Evolutionary conservation across 108 stramenopile genomes (phyloP).

Genomic region (Nitzschia inconspicua): DNA sequence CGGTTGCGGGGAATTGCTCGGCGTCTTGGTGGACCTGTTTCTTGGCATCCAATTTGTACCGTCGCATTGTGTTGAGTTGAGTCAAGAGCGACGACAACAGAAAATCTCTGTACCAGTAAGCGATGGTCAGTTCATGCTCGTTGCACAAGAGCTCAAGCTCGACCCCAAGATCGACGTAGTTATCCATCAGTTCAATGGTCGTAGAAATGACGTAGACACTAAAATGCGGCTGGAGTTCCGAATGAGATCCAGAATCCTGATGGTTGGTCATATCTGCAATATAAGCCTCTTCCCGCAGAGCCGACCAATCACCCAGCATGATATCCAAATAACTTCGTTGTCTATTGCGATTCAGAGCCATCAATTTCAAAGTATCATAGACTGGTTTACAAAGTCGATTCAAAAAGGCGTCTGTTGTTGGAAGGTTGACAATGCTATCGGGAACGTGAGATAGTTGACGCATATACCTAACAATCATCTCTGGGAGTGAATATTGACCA

Average conservation of each 20-base stretch:
- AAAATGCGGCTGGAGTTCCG: constrained; percentile 48
- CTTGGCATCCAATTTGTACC: constrained; percentile 24
- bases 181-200: constrained; percentile 63
- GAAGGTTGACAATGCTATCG: constrained; percentile 23
- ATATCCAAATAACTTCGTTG: constrained; percentile 73
- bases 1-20: constrained; percentile 10
- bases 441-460: constrained; percentile 50
- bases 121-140: constrained; percentile 55
- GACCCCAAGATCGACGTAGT: constrained; percentile 54
- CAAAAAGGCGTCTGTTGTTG: constrained; percentile 38
- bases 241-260: constrained; percentile 23
- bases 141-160: constrained; percentile 57
- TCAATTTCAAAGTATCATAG: constrained; percentile 74
- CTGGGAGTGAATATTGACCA: constrained; percentile 54
- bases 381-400: constrained; percentile 67
- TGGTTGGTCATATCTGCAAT: constrained; percentile 48
- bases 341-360: constrained; percentile 64
- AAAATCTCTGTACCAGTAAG: constrained; percentile 82
- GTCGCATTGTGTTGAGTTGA: constrained; percentile 41
- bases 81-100: constrained; percentile 57
- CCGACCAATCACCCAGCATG: constrained; percentile 63
- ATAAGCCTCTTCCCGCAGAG: constrained; percentile 57
- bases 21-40: constrained; percentile 13
- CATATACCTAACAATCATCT: constrained; percentile 57
- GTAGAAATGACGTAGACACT: constrained; percentile 54